Percentiles rank a stretch among this genome's conserved stretches.
Conservation (phyloP, 2,329 filamentous ascomycete genomes). For the Dactylellina sp. region DNA sequence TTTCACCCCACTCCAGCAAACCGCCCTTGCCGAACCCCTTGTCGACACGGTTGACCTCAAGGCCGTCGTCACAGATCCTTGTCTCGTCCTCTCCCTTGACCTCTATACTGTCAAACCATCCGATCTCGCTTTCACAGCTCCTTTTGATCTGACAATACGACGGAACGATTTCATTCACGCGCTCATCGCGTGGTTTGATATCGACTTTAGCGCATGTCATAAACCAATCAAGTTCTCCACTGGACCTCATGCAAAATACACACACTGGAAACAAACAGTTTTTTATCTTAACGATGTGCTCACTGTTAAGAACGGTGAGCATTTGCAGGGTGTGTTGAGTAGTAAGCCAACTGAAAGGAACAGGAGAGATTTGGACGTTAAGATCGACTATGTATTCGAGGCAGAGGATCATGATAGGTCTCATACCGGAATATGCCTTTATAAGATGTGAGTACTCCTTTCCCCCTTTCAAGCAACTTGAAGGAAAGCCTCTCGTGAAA, state of each 20-base stretch:
- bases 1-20: conserved; percentile 92
- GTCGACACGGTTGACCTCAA: conserved; percentile 98
- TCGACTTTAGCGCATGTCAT: conserved; percentile 97
- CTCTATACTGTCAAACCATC: conserved; percentile 87
- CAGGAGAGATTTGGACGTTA: conserved; percentile 90
- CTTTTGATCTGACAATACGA: conserved; percentile 80
- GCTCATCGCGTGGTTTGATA: conserved; percentile 98
- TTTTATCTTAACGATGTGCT: conserved; percentile 96
- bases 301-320: conserved; percentile 88
- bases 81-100: conserved; percentile 85
- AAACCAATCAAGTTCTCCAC: conserved; percentile 98
- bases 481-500: too few species aligned
- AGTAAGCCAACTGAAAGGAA: conserved; percentile 95
- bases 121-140: conserved; percentile 84
- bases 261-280: conserved; percentile 99
- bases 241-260: conserved; percentile 98
- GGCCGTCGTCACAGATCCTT: conserved; percentile 93
- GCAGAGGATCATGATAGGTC: conserved; percentile 78
- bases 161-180: conserved; percentile 96
- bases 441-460: conserved; percentile 68
- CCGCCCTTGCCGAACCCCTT: conserved; percentile 91
- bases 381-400: conserved; percentile 81
- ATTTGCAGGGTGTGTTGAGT: conserved; percentile 77
- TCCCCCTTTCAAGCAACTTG: too few species aligned
- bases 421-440: conserved; percentile 77